Evolutionary conservation across 768 basidiomycete genomes (phyloP), one percentile per base, ranked within the genome.

Genomic region (Termitomyces sp.): DNA sequence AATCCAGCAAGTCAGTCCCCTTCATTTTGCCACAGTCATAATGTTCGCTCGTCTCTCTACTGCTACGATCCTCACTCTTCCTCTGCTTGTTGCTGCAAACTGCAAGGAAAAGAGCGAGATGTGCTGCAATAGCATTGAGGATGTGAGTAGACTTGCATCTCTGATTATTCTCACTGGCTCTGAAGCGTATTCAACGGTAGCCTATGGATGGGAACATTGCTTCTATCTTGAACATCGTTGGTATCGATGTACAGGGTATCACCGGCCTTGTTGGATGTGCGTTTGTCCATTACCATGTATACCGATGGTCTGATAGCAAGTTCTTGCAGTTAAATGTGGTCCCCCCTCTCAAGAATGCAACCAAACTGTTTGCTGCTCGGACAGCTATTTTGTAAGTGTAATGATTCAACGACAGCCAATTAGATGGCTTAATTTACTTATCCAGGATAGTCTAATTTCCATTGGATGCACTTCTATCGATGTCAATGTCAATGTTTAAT

Each of bases 1-100:
- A 41, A 24, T 20, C 26, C 52, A 40, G 36, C 26, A 28, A 52
- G 40, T 11, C 16, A 11, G 14, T 38, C 52, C 6, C 7, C 22
- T 20, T 41, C 28, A n/a, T 33, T 22, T 16, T 38, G n/a, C n/a
- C 28, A 14, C 22, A 32, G 13, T 44, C 30, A 32, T 32, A 7
- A 57, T 57, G 56, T 57, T 57, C 8, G 20, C 50, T 57, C 56
- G 51, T 40, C 44, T 57, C 45, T 28, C 51, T n/a, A 11, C 51
- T 52, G 43, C n/a, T 11, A 20, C 47, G 28, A 44, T 57, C 26
- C 35, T 46, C 11, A 44, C 51, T 52, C 56, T 57, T 16, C 56
- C 56, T 32, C 26, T 57, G 16, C 20, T 57, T 14, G 33, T 36
- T 46, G 40, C 35, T 36, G 35, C 50, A n/a, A 22, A 3, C 14